phyloP scores from a whole-genome alignment of 2,329 filamentous ascomycete species.

The Diaporthe destruens region DNA sequence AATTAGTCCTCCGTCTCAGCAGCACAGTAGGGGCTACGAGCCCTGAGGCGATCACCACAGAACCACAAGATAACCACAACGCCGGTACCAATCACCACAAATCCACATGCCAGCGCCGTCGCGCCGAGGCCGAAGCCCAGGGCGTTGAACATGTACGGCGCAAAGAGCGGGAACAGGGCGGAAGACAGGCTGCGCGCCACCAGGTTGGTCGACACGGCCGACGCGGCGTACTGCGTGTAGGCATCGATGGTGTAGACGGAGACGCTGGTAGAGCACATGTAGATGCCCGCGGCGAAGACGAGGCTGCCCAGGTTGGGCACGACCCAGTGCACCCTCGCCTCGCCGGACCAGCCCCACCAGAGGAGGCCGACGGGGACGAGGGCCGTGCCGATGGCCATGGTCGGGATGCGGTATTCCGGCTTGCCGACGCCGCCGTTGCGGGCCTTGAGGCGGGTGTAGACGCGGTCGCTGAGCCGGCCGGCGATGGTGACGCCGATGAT shows the following conservation, averaged over 20 bases:
- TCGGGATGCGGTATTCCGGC: constrained; percentile 62
- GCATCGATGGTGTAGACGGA: constrained; percentile 67
- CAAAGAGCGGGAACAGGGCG: constrained; percentile 21
- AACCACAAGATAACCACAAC: constrained; percentile 12
- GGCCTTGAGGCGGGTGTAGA: constrained; percentile 58
- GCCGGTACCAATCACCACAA: background rate
- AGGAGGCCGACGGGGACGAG: constrained; percentile 60
- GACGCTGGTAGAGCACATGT: constrained; percentile 63
- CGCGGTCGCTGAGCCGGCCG: constrained; percentile 59
- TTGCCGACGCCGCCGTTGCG: constrained; percentile 49
- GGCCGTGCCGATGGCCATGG: constrained; percentile 65
- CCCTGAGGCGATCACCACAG: constrained; percentile 10
- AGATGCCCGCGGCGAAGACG: constrained; percentile 63
- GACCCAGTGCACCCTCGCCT: constrained; percentile 48
- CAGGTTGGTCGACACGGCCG: constrained; percentile 55
- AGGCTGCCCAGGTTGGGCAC: constrained; percentile 62
- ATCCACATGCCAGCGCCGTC: constrained; percentile 6
- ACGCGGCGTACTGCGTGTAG: constrained; percentile 48
- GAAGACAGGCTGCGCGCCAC: constrained; percentile 40
- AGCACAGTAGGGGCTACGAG: constrained; percentile 22
- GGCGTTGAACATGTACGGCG: constrained; percentile 20
- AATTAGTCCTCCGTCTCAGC: constrained; percentile 2
- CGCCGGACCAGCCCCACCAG: constrained; percentile 47
- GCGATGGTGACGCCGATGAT: constrained; percentile 54
- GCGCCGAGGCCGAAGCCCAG: constrained; percentile 1